Conservation (phyloP, 805 yeast species). For the Candida chauliodis region DNA sequence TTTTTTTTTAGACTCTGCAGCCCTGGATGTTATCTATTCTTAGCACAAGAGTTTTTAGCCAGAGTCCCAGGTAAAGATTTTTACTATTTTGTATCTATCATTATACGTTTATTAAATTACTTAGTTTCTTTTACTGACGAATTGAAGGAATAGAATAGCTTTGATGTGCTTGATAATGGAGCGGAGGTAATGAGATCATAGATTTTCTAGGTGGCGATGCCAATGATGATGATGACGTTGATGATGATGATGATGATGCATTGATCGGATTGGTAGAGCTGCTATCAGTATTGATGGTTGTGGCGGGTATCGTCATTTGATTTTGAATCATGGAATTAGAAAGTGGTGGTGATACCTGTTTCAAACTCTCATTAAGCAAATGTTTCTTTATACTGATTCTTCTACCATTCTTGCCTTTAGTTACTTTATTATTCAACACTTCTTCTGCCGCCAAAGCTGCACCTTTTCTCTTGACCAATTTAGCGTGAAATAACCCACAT, state of each 20-base stretch:
- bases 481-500: constrained; percentile 77
- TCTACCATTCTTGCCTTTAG: constrained; percentile 43
- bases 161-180: background rate
- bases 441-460: constrained; percentile 47
- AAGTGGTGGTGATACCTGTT: background rate
- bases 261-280: background rate
- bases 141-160: constrained; percentile 1
- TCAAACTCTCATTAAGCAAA: constrained; percentile 11
- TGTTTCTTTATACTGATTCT: constrained; percentile 34
- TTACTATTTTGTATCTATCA: too few relatives aligned
- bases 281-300: background rate
- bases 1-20: too few relatives aligned
- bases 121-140: constrained; percentile 8
- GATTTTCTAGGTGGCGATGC: background rate
- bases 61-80: too few relatives aligned
- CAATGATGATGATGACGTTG: background rate
- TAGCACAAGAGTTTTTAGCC: too few relatives aligned
- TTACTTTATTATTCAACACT: constrained; percentile 40
- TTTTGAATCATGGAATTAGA: background rate
- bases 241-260: background rate
- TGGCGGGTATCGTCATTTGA: too few relatives aligned
- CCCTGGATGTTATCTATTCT: too few relatives aligned
- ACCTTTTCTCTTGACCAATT: constrained; percentile 55
- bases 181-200: constrained; percentile 4
- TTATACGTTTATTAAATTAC: too few relatives aligned